A percentile compares a stretch with the other conserved stretches of the same genome.
These are phyloP conservation scores for Eucalyptus regnans DNA, from an alignment of 345 rosid species.

Conservation along the genomic window DNA sequence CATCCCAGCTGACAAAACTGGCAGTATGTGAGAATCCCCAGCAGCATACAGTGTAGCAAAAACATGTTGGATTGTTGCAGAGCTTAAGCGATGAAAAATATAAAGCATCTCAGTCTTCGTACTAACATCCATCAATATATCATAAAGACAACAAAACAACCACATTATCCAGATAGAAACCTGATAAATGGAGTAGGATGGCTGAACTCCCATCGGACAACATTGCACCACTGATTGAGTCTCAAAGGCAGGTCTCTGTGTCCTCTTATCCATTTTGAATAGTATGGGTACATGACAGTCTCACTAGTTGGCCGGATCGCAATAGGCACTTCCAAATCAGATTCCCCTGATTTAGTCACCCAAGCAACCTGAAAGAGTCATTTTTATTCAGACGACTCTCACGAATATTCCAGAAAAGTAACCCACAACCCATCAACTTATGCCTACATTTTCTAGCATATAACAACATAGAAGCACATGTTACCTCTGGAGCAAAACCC, in stretches of 20 bases:
- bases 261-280: slow-evolving; percentile 96
- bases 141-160: neutral
- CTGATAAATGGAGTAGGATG: slow-evolving; percentile 99
- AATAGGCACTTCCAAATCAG: slow-evolving; percentile 83
- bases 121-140: neutral
- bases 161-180: slow-evolving; percentile 13
- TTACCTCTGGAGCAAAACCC: slow-evolving; percentile 97
- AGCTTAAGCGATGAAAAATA: neutral
- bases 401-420: neutral
- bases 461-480: neutral
- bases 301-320: slow-evolving; percentile 99
- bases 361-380: slow-evolving; percentile 72
- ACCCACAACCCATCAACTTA: neutral
- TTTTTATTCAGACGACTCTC: neutral
- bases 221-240: slow-evolving; percentile 99
- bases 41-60: neutral
- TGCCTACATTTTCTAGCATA: neutral
- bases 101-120: neutral
- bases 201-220: slow-evolving; percentile 99
- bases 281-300: slow-evolving; percentile 97
- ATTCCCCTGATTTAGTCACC: slow-evolving; percentile 89
- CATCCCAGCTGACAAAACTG: neutral
- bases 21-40: neutral
- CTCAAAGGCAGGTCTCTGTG: slow-evolving; percentile 94
- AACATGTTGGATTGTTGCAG: neutral